Conservation (phyloP, 2,329 filamentous ascomycete genomes). For the Endocalyx cinctus region DNA sequence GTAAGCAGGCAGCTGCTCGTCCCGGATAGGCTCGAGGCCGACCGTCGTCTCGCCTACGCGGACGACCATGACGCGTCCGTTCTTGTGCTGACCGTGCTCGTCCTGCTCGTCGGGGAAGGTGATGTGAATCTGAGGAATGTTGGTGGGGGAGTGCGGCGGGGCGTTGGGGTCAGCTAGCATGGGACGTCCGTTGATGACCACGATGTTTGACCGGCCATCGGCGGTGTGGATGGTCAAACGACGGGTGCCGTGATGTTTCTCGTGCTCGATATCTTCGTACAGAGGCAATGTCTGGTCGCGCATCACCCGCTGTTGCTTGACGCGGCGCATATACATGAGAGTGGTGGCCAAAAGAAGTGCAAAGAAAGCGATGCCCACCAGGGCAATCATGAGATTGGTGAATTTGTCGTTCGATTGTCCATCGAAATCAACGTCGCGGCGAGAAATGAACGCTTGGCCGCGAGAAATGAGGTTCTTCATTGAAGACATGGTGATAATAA, state of each 20-base stretch:
- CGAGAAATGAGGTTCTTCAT: slow-evolving; percentile 35
- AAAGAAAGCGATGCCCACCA: slow-evolving; percentile 74
- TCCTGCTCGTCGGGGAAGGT: slow-evolving; percentile 97
- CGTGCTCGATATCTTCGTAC: slow-evolving; percentile 59
- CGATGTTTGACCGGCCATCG: slow-evolving; percentile 60
- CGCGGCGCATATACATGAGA: slow-evolving; percentile 69
- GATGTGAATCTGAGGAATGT: slow-evolving; percentile 92
- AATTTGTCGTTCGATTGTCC: slow-evolving; percentile 53
- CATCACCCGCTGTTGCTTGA: slow-evolving; percentile 43
- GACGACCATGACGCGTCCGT: slow-evolving; percentile 86
- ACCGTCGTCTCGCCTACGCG: slow-evolving; percentile 83
- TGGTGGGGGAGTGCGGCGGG: slow-evolving; percentile 73
- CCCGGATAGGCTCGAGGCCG: slow-evolving; percentile 81
- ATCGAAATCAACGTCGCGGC: slow-evolving; percentile 36
- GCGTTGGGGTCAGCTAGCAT: slow-evolving; percentile 72
- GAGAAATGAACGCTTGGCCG: slow-evolving; percentile 38
- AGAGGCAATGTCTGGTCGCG: slow-evolving; percentile 58
- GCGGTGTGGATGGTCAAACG: slow-evolving; percentile 56
- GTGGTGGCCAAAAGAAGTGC: slow-evolving; percentile 62
- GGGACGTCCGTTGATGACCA: slow-evolving; percentile 68
- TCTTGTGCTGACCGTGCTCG: slow-evolving; percentile 73
- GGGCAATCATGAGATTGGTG: slow-evolving; percentile 72
- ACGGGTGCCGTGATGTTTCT: slow-evolving; percentile 38
- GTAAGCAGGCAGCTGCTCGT: slow-evolving; percentile 80
- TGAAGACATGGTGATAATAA: slow-evolving; percentile 23